Evolutionary conservation across 1,139 yeast species (phyloP).

Genomic region (Trichomonascaceae sp.): DNA sequence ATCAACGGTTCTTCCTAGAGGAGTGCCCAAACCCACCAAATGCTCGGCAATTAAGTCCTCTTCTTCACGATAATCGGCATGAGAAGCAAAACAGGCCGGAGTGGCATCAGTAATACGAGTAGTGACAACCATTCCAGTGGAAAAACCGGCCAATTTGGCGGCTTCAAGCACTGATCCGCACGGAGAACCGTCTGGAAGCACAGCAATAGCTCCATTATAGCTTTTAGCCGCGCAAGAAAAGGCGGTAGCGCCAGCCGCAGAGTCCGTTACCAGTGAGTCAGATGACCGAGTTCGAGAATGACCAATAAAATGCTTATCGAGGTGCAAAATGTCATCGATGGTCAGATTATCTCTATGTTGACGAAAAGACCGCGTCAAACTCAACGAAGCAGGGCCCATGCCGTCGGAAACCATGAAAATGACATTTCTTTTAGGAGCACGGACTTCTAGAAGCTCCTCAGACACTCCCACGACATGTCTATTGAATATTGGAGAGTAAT

Average conservation of each 20-base stretch:
- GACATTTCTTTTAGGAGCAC: constrained; percentile 44
- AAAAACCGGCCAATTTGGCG: constrained; percentile 65
- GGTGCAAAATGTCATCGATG: constrained; percentile 46
- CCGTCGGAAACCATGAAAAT: constrained; percentile 89
- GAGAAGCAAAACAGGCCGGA: constrained; percentile 82
- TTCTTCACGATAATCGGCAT: constrained; percentile 62
- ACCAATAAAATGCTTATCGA: constrained; percentile 69
- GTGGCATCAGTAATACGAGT: constrained; percentile 83
- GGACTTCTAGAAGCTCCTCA: neutral
- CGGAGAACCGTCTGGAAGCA: constrained; percentile 52
- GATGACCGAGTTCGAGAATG: constrained; percentile 72
- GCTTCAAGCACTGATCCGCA: constrained; percentile 84
- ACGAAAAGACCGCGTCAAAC: constrained; percentile 64
- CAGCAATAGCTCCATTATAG: constrained; percentile 82
- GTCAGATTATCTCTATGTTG: constrained; percentile 51
- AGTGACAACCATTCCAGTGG: constrained; percentile 82
- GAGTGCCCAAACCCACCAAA: constrained; percentile 65
- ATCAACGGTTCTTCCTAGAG: constrained; percentile 73
- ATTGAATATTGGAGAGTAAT: neutral
- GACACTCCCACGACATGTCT: neutral
- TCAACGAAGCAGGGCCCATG: constrained; percentile 81
- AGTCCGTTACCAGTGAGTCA: constrained; percentile 70
- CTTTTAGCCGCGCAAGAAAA: constrained; percentile 73
- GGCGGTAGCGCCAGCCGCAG: constrained; percentile 95
- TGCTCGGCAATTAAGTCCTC: constrained; percentile 83